Percentiles rank a stretch among this genome's conserved stretches.
Evolutionary conservation across 75 land plant species (phyloP).

Genomic region (Pinus tabuliformis): DNA sequence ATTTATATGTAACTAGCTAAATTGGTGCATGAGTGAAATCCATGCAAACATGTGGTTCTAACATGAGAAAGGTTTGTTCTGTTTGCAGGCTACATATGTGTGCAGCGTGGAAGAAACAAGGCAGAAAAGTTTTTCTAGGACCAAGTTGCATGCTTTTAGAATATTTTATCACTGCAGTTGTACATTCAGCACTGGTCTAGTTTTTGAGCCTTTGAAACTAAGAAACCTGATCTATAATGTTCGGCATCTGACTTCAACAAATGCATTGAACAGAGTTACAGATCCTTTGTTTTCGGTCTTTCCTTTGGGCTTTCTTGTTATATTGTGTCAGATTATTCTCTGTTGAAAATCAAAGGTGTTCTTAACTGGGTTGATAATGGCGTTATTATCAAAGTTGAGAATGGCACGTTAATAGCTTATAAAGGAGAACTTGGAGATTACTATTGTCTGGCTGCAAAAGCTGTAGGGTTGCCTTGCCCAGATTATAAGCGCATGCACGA

Average conservation of each 20-base stretch:
- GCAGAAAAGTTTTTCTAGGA: background rate
- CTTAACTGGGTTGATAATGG: constrained; percentile 21
- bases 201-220: background rate
- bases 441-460: constrained; percentile 95
- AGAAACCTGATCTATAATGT: background rate
- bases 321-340: background rate
- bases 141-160: background rate
- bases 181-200: background rate
- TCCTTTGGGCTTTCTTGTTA: background rate
- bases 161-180: background rate
- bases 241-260: background rate
- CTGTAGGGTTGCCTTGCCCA: constrained; percentile 88
- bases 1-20: too few species aligned
- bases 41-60: background rate
- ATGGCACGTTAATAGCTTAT: constrained; percentile 88
- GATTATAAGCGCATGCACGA: constrained; percentile 87
- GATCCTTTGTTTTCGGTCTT: background rate
- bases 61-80: background rate
- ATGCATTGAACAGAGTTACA: background rate
- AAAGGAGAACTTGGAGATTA: constrained; percentile 94
- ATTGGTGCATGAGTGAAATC: background rate
- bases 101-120: background rate
- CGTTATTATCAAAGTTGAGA: constrained; percentile 47
- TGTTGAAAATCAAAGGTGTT: background rate
- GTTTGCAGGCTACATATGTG: constrained; percentile 1